These are phyloP conservation scores for Lunasporangiospora selenospora DNA, from an alignment of 192 early-diverging fungal species.

Conservation along the genomic window DNA sequence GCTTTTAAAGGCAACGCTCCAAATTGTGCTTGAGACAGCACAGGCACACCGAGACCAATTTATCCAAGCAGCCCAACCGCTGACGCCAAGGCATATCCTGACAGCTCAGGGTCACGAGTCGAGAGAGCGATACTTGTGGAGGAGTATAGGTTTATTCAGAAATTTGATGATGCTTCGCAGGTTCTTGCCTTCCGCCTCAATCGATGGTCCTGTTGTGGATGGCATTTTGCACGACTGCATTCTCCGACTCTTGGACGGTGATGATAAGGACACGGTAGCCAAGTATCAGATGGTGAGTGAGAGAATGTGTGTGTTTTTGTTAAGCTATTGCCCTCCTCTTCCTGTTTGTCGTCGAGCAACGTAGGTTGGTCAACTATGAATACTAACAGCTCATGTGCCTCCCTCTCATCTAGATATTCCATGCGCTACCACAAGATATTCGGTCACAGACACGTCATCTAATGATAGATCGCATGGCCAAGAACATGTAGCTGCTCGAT, in stretches of 20 bases:
- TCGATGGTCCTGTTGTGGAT: slow-evolving; percentile 29
- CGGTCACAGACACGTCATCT: slow-evolving; percentile 37
- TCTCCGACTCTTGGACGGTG: slow-evolving; percentile 33
- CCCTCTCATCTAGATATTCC: slow-evolving; percentile 43
- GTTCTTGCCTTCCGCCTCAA: slow-evolving; percentile 18
- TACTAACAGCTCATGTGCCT: too few species aligned
- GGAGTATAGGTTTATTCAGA: slow-evolving; percentile 30
- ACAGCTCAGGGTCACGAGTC: slow-evolving; percentile 12
- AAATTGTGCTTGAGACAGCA: slow-evolving; percentile 18
- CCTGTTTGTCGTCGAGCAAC: too few species aligned
- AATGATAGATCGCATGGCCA: slow-evolving; percentile 31
- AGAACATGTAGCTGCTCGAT: slow-evolving; percentile 13
- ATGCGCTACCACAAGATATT: slow-evolving; percentile 35
- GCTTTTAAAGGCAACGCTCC: slow-evolving; percentile 17
- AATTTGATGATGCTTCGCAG: slow-evolving; percentile 36
- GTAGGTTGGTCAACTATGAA: too few species aligned
- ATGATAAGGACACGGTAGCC: slow-evolving; percentile 35
- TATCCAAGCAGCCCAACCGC: slow-evolving; percentile 30
- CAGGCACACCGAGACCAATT: slow-evolving; percentile 33
- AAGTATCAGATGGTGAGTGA: slow-evolving; percentile 43
- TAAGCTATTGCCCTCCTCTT: too few species aligned
- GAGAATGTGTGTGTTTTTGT: too few species aligned
- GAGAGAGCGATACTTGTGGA: slow-evolving; percentile 35
- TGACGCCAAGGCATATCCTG: slow-evolving; percentile 38
- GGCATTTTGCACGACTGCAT: slow-evolving; percentile 45